phyloP scores from a whole-genome alignment of 441 rosid genomes.

The Brassica balearica region DNA sequence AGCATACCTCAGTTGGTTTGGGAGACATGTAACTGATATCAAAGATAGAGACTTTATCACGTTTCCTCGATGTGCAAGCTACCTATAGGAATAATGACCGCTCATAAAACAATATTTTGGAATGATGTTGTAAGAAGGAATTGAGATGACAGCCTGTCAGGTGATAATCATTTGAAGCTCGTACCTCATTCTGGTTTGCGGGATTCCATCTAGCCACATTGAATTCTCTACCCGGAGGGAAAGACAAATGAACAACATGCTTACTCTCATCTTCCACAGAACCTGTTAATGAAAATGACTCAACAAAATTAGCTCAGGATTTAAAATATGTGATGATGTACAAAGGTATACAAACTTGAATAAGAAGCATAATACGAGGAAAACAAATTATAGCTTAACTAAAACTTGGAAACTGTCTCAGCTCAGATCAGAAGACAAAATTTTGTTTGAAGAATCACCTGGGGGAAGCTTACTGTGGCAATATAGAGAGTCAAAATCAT shows the following conservation, averaged over 20 bases:
- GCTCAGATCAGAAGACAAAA: too few species aligned
- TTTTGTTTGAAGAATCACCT: slow-evolving; percentile 29
- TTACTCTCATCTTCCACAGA: slow-evolving; percentile 65
- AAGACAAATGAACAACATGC: slow-evolving; percentile 71
- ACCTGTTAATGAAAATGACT: slow-evolving; percentile 46
- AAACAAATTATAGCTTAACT: too few species aligned
- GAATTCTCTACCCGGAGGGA: slow-evolving; percentile 50
- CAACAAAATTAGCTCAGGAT: slow-evolving; percentile 10
- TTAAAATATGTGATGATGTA: background rate
- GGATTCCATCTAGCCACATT: slow-evolving; percentile 86
- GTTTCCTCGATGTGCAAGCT: slow-evolving; percentile 72
- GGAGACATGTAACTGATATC: slow-evolving; percentile 84
- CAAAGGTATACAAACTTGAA: too few species aligned
- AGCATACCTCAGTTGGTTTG: slow-evolving; percentile 73
- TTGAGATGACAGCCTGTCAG: background rate
- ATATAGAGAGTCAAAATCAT: slow-evolving; percentile 85
- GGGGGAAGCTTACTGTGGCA: slow-evolving; percentile 51
- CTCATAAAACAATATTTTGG: too few species aligned
- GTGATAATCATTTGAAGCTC: background rate
- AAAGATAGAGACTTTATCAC: slow-evolving; percentile 63
- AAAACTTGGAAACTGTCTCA: too few species aligned
- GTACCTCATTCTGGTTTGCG: slow-evolving; percentile 87
- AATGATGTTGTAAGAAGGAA: background rate
- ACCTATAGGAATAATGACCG: slow-evolving; percentile 50
- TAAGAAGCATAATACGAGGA: background rate